These are phyloP conservation scores for Umbelopsis sp. DNA, from an alignment of 192 early-diverging fungal species.

Conservation along the genomic window DNA sequence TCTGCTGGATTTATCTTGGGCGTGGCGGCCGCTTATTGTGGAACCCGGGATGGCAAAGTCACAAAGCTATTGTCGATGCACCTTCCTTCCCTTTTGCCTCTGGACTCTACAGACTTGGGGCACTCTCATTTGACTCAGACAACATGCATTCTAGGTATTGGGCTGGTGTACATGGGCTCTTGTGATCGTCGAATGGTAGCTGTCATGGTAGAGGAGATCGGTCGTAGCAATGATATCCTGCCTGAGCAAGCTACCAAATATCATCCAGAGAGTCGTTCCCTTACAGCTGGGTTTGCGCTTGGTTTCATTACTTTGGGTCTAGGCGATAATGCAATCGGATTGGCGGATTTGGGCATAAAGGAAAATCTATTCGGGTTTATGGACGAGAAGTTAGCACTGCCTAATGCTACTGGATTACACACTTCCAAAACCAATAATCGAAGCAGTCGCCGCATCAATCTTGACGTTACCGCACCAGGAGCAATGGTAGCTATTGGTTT, in stretches of 20 bases:
- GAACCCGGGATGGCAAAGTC: constrained; percentile 62
- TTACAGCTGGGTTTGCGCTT: constrained; percentile 83
- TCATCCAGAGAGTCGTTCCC: constrained; percentile 65
- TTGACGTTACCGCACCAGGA: constrained; percentile 60
- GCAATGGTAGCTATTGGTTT: constrained; percentile 83
- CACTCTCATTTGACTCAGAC: constrained; percentile 68
- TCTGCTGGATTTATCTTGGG: constrained; percentile 80
- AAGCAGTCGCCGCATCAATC: constrained; percentile 24
- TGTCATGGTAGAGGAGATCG: constrained; percentile 75
- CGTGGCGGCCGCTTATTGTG: constrained; percentile 67
- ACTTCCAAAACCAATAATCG: constrained; percentile 63
- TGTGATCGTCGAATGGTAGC: constrained; percentile 72
- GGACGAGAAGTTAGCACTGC: constrained; percentile 30
- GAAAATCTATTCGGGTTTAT: constrained; percentile 59
- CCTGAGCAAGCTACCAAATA: constrained; percentile 27
- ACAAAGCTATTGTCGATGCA: constrained; percentile 77
- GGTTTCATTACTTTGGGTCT: constrained; percentile 80
- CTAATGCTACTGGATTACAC: constrained; percentile 65
- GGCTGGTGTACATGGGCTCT: constrained; percentile 73
- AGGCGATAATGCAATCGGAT: constrained; percentile 50
- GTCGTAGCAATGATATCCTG: constrained; percentile 25
- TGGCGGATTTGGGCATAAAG: constrained; percentile 61
- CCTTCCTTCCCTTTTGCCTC: constrained; percentile 71
- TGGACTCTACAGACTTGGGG: constrained; percentile 59
- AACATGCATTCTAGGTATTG: constrained; percentile 75